Evolutionary conservation across 2,329 filamentous ascomycete species (phyloP), one percentile per base, ranked within the genome.

Genomic region (Phialophora verrucosa): DNA sequence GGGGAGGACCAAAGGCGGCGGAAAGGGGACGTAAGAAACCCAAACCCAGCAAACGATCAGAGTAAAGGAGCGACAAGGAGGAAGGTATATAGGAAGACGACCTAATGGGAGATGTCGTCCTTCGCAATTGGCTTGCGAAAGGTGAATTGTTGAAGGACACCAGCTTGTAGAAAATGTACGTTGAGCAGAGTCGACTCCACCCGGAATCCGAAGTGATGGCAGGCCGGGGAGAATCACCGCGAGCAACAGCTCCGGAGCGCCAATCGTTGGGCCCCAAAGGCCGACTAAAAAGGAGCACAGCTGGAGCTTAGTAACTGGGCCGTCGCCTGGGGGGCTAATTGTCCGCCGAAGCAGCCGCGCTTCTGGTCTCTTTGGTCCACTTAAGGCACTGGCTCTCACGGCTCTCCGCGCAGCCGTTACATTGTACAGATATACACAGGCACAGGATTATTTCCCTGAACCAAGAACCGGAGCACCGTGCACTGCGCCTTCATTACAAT

Each of bases 1-100:
- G 77, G 79, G 82, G 78, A 66, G 42, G 49, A 50, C 44, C 62
- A 62, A 55, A 29, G 61, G 66, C 50, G 64, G 62, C 61, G 61
- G 47, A 58, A 32, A 62, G 25, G 51, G 23, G 47, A 44, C 38
- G 47, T 56, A 27, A 11, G 51, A 57, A 50, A 58, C 67, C 47
- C 64, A 60, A 56, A 58, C 55, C 23, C 29, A 25, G 50, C 27
- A 49, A 51, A 35, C 32, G 23, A 55, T 51, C 44, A 64, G 65
- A 63, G 55, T 59, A 72, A 71, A 70, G 42, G 69, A 71, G 67
- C 60, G 70, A 72, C 69, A 53, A 56, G 35, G 49, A 67, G 51
- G n/a, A 6, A 42, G 58, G 60, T 44, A 50, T 59, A 65, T 47
- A 51, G 49, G 20, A 31, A 69, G 50, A 14, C 42, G 59, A 60